Conservation (phyloP, 148 eudicot genomes). For the Vaccinium corymbosum region DNA sequence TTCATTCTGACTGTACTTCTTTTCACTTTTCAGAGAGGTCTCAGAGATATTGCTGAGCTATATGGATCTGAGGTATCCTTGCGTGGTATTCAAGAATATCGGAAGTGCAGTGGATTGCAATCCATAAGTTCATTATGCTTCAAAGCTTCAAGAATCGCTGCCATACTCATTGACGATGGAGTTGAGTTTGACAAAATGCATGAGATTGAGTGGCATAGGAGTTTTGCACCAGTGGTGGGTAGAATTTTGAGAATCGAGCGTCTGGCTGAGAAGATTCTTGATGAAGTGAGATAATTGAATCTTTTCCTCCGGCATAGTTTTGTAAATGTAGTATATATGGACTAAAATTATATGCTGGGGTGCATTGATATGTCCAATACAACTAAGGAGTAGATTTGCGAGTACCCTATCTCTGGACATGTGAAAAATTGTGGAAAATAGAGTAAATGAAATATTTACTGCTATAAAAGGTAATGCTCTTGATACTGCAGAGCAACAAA, state of each 20-base stretch:
- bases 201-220: slow-evolving; percentile 66
- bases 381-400: background rate
- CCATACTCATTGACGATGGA: slow-evolving; percentile 87
- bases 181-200: slow-evolving; percentile 60
- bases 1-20: background rate
- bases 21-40: slow-evolving; percentile 59
- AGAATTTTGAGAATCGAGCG: slow-evolving; percentile 82
- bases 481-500: background rate
- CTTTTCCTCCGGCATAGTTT: background rate
- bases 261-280: slow-evolving; percentile 73
- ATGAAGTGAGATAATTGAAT: slow-evolving; percentile 48
- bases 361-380: background rate
- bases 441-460: background rate
- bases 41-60: slow-evolving; percentile 74
- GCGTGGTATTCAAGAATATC: slow-evolving; percentile 60
- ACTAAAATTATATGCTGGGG: background rate
- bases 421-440: background rate
- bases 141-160: slow-evolving; percentile 67
- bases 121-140: slow-evolving; percentile 58
- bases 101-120: slow-evolving; percentile 50
- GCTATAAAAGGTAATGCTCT: background rate
- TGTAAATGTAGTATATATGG: background rate
- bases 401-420: slow-evolving; percentile 1
- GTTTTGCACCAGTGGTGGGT: slow-evolving; percentile 64
- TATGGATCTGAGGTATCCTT: slow-evolving; percentile 68